Conservation (phyloP, 2,329 filamentous ascomycete genomes). For the Xylariaceae sp. region DNA sequence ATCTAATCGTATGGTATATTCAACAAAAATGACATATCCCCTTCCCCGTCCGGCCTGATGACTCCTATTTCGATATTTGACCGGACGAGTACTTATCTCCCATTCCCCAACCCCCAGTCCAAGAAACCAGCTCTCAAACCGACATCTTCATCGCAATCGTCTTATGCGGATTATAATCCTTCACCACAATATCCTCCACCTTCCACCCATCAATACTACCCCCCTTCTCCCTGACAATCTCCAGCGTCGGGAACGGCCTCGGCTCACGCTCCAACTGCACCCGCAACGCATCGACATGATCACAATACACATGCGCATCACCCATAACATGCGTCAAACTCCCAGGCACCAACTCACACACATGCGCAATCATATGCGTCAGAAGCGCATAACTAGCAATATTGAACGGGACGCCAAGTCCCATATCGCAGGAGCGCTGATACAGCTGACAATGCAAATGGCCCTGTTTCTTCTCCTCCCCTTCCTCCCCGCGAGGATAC, state of each 20-base stretch:
- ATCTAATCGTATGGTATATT: too few species aligned
- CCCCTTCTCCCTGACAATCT: constrained; percentile 62
- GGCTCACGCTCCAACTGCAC: constrained; percentile 77
- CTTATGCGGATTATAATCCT: constrained; percentile 87
- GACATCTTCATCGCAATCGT: constrained; percentile 98
- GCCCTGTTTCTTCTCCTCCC: constrained; percentile 48
- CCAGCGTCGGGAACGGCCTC: constrained; percentile 70
- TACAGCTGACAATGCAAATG: constrained; percentile 84
- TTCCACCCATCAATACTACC: constrained; percentile 87
- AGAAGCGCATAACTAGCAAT: constrained; percentile 91
- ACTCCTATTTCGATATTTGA: too few species aligned
- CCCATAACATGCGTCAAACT: constrained; percentile 94
- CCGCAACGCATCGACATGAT: constrained; percentile 83
- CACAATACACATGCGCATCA: constrained; percentile 92
- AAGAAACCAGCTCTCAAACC: constrained; percentile 47
- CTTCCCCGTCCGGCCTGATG: too few species aligned
- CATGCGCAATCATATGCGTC: constrained; percentile 91
- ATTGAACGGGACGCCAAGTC: constrained; percentile 94
- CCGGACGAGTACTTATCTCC: not conserved
- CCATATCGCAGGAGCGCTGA: constrained; percentile 94
- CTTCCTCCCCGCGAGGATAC: constrained; percentile 42
- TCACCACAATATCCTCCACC: constrained; percentile 78
- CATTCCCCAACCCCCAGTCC: not conserved
- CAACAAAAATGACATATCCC: too few species aligned
- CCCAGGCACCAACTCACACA: constrained; percentile 76